A percentile compares a stretch with the other conserved stretches of the same genome.
These are phyloP conservation scores for Blastocystis sp. DNA, from an alignment of 352 stramenopile genomes.

Conservation along the genomic window DNA sequence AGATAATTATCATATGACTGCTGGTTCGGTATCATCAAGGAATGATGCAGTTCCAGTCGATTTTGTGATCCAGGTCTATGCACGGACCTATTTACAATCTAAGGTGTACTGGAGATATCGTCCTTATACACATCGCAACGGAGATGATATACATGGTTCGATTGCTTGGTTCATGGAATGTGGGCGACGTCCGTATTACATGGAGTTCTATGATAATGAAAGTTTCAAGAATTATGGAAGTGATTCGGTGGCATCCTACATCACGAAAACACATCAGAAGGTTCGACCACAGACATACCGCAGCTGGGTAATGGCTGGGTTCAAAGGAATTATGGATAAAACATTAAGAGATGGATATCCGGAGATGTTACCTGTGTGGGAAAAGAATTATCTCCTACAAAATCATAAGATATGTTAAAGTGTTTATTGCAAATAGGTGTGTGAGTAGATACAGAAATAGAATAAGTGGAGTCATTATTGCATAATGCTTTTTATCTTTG, in stretches of 20 bases:
- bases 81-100: background rate
- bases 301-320: conserved; percentile 20
- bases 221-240: conserved; percentile 28
- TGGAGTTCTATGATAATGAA: background rate
- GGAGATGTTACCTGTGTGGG: background rate
- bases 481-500: background rate
- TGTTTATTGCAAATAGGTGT: background rate
- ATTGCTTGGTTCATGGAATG: conserved; percentile 27
- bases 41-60: background rate
- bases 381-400: background rate
- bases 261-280: background rate
- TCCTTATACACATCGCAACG: conserved; percentile 18
- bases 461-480: background rate
- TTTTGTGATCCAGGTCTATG: conserved; percentile 56
- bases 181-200: background rate
- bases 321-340: background rate
- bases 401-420: background rate
- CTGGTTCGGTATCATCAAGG: background rate
- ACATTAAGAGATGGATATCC: background rate
- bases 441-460: background rate
- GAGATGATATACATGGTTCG: conserved; percentile 40
- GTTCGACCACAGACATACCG: background rate
- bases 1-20: background rate
- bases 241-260: conserved; percentile 3
- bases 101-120: conserved; percentile 31